Evolutionary conservation across 352 stramenopile genomes (phyloP), one percentile per base, ranked within the genome.

Genomic region (Phytophthora citricola): DNA sequence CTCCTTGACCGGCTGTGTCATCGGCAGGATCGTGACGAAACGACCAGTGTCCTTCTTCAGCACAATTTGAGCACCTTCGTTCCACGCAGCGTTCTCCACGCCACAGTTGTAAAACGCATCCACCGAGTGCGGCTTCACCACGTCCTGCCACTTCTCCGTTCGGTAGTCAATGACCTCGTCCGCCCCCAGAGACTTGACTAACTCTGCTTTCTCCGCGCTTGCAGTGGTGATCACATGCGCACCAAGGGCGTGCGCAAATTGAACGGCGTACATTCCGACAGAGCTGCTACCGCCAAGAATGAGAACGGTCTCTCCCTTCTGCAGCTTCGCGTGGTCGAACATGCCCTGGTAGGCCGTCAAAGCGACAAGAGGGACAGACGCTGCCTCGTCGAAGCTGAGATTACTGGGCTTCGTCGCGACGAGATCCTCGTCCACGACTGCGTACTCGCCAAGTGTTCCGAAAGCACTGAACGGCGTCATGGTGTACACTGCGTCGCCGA

Each of bases 401-500:
- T 61, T 78, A 3, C 71, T 43, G 10, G 82, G 78, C 38, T 89
- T 87, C 17, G 73, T 66, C 4, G 75, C 73, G 36, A 89, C 52
- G 32, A 79, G 36, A 12, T 52, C 26, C 27, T 52, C 45, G 26
- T 56, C 49, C 32, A 56, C 32, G n/a, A 56, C 49, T 4, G 4
- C 12, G 24, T 36, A 56, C 14, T 56, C 49, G 12, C 32, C 32
- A 32, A 56, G 36, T 7, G 75, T 69, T 38, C 85, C 82, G 22
- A 68, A 63, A 3, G 31, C 41, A 4, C 52, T 50, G 54, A 69
- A 69, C 10, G 53, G 51, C 1, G 74, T 68, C 53, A 77, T 78
- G 2, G 80, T 78, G 63, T 87, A 92, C 34, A 94, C 77, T 20
- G 58, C 66, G 63, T 92, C 82, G 4, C 84, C 86, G 2, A 83